These are phyloP conservation scores for Sphagnum magellanicum DNA, from an alignment of 228 moss, liverwort and hornwort genomes.

Conservation along the genomic window DNA sequence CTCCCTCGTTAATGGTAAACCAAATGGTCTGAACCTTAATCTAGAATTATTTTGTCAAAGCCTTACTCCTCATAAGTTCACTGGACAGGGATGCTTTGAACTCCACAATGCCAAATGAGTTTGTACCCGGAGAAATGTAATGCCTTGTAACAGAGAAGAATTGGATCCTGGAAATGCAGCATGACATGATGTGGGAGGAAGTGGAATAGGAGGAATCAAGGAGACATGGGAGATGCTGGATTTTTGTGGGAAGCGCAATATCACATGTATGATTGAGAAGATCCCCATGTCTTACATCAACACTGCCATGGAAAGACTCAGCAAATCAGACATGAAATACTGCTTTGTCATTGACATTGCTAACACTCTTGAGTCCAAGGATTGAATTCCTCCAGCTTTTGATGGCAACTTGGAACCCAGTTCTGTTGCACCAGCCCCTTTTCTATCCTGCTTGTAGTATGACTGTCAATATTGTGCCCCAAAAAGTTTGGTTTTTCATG, in stretches of 20 bases:
- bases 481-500: no score
- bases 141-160: background rate
- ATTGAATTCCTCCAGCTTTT: conserved; percentile 1
- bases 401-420: no score
- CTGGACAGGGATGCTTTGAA: background rate
- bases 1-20: conserved; percentile 15
- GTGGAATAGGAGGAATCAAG: conserved; percentile 1
- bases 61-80: background rate
- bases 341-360: conserved; percentile 23
- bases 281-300: conserved; percentile 18
- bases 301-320: conserved; percentile 11
- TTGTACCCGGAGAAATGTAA: no score
- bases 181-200: background rate
- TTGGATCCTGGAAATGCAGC: background rate
- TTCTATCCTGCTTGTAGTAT: no score
- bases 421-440: no score
- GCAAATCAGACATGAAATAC: conserved; percentile 16
- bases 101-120: background rate
- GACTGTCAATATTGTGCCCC: no score
- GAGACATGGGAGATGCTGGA: conserved; percentile 28
- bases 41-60: background rate
- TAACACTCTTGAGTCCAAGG: conserved; percentile 4
- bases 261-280: conserved; percentile 14
- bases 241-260: conserved; percentile 15
- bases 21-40: background rate